These are phyloP conservation scores for Acidiella bohemica DNA, from an alignment of 495 filamentous ascomycete species.

Conservation along the genomic window DNA sequence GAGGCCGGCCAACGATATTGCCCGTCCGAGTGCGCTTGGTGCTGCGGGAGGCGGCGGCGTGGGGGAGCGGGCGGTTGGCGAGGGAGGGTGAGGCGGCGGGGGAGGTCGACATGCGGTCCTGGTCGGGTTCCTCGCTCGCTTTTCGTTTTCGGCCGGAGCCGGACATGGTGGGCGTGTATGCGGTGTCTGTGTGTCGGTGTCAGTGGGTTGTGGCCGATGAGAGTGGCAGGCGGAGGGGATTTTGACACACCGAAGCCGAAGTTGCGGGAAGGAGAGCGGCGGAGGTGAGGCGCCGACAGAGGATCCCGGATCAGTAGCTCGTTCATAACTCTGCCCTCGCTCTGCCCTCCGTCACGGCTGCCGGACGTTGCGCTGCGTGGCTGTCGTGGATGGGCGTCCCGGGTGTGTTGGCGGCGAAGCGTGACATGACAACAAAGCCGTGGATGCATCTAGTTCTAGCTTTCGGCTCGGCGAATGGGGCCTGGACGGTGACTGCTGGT, in stretches of 20 bases:
- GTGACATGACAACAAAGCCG: too few species aligned
- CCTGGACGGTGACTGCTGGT: too few species aligned
- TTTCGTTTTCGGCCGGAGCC: slow-evolving; percentile 64
- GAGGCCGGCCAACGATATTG: slow-evolving; percentile 54
- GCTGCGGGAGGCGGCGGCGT: slow-evolving; percentile 39
- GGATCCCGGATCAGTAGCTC: too few species aligned
- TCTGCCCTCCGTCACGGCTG: too few species aligned
- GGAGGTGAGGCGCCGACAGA: too few species aligned
- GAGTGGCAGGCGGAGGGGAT: slow-evolving; percentile 42
- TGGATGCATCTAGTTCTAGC: too few species aligned
- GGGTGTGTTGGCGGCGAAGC: too few species aligned
- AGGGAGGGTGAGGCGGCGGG: slow-evolving; percentile 67
- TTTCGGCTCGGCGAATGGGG: too few species aligned
- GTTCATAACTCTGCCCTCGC: too few species aligned
- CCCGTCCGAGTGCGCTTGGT: slow-evolving; percentile 55
- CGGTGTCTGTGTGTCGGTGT: slow-evolving; percentile 35
- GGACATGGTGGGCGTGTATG: slow-evolving; percentile 27
- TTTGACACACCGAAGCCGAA: not conserved
- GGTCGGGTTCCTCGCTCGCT: slow-evolving; percentile 61
- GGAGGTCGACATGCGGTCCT: slow-evolving; percentile 76
- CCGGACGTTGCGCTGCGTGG: too few species aligned
- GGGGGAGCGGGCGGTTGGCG: slow-evolving; percentile 43
- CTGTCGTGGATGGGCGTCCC: too few species aligned
- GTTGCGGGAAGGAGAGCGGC: not conserved
- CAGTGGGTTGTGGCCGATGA: slow-evolving; percentile 46